Conservation (phyloP, 2,329 filamentous ascomycete species). For the Aspergillus neoniger region DNA sequence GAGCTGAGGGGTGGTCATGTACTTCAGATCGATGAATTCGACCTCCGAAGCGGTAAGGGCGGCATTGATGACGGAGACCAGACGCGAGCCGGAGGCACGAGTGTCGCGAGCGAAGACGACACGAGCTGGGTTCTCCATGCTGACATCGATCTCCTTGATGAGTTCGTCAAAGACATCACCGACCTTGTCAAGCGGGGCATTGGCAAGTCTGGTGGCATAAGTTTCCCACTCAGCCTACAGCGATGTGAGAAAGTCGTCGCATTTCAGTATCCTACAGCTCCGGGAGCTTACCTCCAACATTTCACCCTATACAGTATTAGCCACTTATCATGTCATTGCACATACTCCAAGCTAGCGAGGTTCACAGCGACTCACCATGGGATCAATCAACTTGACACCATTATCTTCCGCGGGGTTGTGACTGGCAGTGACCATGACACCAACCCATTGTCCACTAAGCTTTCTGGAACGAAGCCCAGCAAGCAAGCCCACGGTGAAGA, state of each 20-base stretch:
- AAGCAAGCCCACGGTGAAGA: constrained; percentile 88
- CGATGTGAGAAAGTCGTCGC: constrained; percentile 21
- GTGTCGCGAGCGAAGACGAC: constrained; percentile 93
- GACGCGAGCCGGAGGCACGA: constrained; percentile 81
- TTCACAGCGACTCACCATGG: constrained; percentile 60
- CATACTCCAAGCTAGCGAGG: neutral
- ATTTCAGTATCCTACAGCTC: neutral
- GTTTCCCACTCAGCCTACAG: constrained; percentile 77
- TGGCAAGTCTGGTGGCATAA: constrained; percentile 85
- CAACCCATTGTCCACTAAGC: constrained; percentile 85
- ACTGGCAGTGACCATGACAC: constrained; percentile 93
- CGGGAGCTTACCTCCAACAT: constrained; percentile 77
- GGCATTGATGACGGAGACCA: constrained; percentile 76
- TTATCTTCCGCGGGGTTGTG: constrained; percentile 91
- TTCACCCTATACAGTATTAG: constrained; percentile 63
- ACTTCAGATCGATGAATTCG: constrained; percentile 80
- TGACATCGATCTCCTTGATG: constrained; percentile 73
- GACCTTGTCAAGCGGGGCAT: constrained; percentile 75
- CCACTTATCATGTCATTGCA: constrained; percentile 15
- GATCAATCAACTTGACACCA: constrained; percentile 93
- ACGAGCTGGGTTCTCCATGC: constrained; percentile 68
- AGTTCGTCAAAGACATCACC: constrained; percentile 75
- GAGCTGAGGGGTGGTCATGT: constrained; percentile 94
- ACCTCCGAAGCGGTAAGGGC: constrained; percentile 75
- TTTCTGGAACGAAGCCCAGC: constrained; percentile 87